Conservation (phyloP, 2,329 filamentous ascomycete genomes). For the Microcyclosporella mali region DNA sequence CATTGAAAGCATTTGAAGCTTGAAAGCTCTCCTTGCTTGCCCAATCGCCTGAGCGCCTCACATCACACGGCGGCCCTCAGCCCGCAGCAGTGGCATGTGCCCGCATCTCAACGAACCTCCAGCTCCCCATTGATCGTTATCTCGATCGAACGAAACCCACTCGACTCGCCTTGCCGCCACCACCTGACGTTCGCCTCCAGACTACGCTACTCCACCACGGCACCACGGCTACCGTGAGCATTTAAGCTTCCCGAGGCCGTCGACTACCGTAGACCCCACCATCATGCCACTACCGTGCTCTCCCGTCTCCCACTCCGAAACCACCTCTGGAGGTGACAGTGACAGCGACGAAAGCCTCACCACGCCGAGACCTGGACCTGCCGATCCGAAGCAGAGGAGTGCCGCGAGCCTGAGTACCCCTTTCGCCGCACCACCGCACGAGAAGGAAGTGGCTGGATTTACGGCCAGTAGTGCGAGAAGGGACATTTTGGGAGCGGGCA, state of each 20-base stretch:
- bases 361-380: slow-evolving; percentile 30
- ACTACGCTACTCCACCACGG: too few relatives aligned
- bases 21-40: too few relatives aligned
- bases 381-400: slow-evolving; percentile 26
- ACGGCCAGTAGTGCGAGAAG: neutral
- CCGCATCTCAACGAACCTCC: too few relatives aligned
- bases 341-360: slow-evolving; percentile 30
- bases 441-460: neutral
- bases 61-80: too few relatives aligned
- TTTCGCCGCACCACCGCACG: slow-evolving; percentile 11
- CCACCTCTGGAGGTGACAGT: slow-evolving; percentile 20
- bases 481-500: neutral
- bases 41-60: too few relatives aligned
- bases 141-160: too few relatives aligned
- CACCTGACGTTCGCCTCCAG: too few relatives aligned
- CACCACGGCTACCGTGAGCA: neutral
- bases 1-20: too few relatives aligned
- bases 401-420: slow-evolving; percentile 24
- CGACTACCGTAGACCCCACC: neutral
- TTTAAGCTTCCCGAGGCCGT: slow-evolving; percentile 1
- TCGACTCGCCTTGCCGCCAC: too few relatives aligned
- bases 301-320: slow-evolving; percentile 27
- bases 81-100: too few relatives aligned
- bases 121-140: too few relatives aligned
- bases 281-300: slow-evolving; percentile 27